Conservation (phyloP, 768 basidiomycete genomes). For the Neoboletus subvelutipes region DNA sequence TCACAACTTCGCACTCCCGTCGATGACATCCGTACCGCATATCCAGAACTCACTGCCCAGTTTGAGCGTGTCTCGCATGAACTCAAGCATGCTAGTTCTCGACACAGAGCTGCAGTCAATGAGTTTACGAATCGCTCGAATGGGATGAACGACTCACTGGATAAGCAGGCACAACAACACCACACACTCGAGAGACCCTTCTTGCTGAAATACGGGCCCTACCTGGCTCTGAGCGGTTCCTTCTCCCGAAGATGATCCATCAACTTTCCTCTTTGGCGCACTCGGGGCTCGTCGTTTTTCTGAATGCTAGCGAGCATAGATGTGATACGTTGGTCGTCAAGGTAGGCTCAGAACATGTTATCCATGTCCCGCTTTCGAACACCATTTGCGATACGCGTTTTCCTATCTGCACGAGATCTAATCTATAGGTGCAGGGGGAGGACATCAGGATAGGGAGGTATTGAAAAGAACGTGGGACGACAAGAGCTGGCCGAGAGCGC, state of each 20-base stretch:
- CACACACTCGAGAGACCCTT: background rate
- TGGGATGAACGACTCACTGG: too few species aligned
- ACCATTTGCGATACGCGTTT: too few species aligned
- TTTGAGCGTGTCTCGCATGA: background rate
- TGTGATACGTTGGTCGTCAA: background rate
- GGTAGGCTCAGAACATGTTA: background rate
- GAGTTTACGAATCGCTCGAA: too few species aligned
- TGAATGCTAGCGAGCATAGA: background rate
- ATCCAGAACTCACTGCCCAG: background rate
- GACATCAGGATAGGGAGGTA: too few species aligned
- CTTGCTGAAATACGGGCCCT: background rate
- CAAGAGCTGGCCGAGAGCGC: too few species aligned
- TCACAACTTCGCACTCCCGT: background rate
- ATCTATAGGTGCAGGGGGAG: too few species aligned
- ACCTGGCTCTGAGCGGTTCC: background rate
- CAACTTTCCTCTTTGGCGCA: background rate
- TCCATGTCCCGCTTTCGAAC: background rate
- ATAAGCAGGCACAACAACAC: background rate
- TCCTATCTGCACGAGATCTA: too few species aligned
- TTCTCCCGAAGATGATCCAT: background rate
- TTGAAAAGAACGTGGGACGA: too few species aligned
- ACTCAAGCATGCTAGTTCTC: background rate
- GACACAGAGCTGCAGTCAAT: background rate
- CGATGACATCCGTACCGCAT: background rate
- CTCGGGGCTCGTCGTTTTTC: background rate